These are phyloP conservation scores for Penicillium sp. DNA, from an alignment of 2,329 filamentous ascomycete genomes.

Conservation along the genomic window DNA sequence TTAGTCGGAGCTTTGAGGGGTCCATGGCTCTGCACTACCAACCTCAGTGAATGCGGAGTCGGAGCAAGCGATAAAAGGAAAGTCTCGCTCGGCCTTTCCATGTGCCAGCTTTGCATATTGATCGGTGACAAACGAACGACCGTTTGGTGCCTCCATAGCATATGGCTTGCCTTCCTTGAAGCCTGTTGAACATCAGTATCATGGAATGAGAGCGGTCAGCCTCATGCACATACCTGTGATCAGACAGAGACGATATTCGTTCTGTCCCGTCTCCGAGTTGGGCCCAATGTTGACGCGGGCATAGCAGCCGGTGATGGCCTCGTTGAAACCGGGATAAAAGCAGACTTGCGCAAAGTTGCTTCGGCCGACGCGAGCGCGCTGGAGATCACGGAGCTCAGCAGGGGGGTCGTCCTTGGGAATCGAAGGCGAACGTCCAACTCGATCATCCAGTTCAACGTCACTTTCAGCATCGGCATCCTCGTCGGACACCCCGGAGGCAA, in stretches of 20 bases:
- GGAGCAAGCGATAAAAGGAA: conserved; percentile 86
- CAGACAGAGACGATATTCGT: conserved; percentile 78
- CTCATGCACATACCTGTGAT: conserved; percentile 64
- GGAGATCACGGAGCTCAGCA: conserved; percentile 71
- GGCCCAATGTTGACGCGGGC: conserved; percentile 77
- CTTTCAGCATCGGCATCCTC: conserved; percentile 64
- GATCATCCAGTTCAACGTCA: conserved; percentile 70
- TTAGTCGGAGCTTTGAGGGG: conserved; percentile 1
- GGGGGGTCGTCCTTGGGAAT: conserved; percentile 60
- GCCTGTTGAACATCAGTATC: conserved; percentile 43
- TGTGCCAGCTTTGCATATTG: conserved; percentile 77
- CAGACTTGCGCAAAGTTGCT: conserved; percentile 84
- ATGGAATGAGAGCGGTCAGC: background rate
- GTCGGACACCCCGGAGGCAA: conserved; percentile 57
- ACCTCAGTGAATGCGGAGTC: conserved; percentile 80
- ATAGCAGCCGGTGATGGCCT: conserved; percentile 75
- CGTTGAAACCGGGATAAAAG: conserved; percentile 85
- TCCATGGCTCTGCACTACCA: conserved; percentile 24
- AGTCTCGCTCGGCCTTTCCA: conserved; percentile 75
- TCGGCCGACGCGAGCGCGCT: conserved; percentile 75
- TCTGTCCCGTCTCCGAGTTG: conserved; percentile 64
- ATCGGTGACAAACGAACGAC: conserved; percentile 73
- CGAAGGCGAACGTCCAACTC: conserved; percentile 47
- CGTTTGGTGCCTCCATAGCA: conserved; percentile 66
- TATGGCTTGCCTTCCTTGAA: conserved; percentile 78